Evolutionary conservation across 805 yeast genomes (phyloP), one percentile per base, ranked within the genome.

Genomic region (Saturnispora sekii): DNA sequence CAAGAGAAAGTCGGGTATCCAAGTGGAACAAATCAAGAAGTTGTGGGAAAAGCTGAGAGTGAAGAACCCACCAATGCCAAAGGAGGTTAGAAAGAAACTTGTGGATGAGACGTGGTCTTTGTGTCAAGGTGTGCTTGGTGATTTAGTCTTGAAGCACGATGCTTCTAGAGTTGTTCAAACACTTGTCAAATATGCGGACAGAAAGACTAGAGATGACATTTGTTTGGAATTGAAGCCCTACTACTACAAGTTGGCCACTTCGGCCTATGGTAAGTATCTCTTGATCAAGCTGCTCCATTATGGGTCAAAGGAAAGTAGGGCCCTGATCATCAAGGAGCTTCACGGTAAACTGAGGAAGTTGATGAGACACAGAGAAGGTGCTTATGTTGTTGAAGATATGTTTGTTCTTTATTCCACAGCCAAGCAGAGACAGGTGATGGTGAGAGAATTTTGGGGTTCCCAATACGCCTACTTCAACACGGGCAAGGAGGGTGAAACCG

Each of bases 311-410:
- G 80, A 81, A 29, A 78, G 89, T 1, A 75, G 96, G 56, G 82
- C 78, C 44, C 54, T 77, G 32, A 82, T 90, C 46, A 72, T 89
- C 46, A 74, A 81, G 58, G 96, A 88, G 66, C 72, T 90, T 53
- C 95, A 88, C 59, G 98, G 98, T 41, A 81, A 81, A 55, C 76
- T 86, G 57, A 75, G 96, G 62, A 90, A 87, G 65, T 70, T 90
- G 47, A 87, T 90, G 93, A 80, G 95, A 70, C 97, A 90, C 67
- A 82, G 84, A 68, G 97, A 90, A 72, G 98, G 97, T 66, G 97
- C 97, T 11, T 88, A 90, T 58, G 97, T 90, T 34, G 88, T 89
- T 52, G 97, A 90, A 66, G 98, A 90, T 70, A 71, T 86, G 57
- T 90, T 72, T 60, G 85, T 86, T 18, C 75, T 88, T 46, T 90